Percentiles rank a stretch among this genome's conserved stretches.
Evolutionary conservation across 768 basidiomycete genomes (phyloP).

Genomic region (Hericium alpestre): DNA sequence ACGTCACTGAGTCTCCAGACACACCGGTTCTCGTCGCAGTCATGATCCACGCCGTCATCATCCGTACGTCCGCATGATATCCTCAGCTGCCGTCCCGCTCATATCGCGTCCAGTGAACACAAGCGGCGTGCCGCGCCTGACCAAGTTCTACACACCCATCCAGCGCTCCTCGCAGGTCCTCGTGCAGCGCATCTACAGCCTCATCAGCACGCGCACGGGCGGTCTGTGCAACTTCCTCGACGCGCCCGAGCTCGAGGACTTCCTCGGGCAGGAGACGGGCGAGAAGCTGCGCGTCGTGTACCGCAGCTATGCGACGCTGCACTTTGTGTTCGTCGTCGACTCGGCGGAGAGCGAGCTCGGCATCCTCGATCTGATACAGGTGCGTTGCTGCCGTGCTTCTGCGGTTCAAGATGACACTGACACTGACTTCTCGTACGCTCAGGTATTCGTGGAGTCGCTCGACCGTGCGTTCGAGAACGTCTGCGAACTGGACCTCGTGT

Average conservation of each 20-base stretch:
- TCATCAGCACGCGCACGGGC: constrained; percentile 72
- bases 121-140: constrained; percentile 72
- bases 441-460: constrained; percentile 97
- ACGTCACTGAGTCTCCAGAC: background rate
- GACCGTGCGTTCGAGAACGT: constrained; percentile 97
- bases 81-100: background rate
- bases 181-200: constrained; percentile 81
- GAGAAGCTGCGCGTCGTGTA: constrained; percentile 83
- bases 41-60: constrained; percentile 15
- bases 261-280: constrained; percentile 45
- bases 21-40: background rate
- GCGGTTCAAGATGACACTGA: background rate
- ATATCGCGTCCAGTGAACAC: constrained; percentile 64
- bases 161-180: constrained; percentile 58
- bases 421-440: background rate
- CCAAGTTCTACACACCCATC: constrained; percentile 83
- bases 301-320: constrained; percentile 89
- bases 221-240: constrained; percentile 95
- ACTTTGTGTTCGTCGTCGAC: constrained; percentile 96
- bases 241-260: constrained; percentile 74
- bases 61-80: constrained; percentile 6
- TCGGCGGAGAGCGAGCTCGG: constrained; percentile 94
- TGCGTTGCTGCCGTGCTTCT: constrained; percentile 23
- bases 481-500: constrained; percentile 95
- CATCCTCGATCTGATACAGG: constrained; percentile 93